Base-by-base conservation (phyloP, 2,329 filamentous ascomycete genomes). In the Coniella vitis region DNA sequence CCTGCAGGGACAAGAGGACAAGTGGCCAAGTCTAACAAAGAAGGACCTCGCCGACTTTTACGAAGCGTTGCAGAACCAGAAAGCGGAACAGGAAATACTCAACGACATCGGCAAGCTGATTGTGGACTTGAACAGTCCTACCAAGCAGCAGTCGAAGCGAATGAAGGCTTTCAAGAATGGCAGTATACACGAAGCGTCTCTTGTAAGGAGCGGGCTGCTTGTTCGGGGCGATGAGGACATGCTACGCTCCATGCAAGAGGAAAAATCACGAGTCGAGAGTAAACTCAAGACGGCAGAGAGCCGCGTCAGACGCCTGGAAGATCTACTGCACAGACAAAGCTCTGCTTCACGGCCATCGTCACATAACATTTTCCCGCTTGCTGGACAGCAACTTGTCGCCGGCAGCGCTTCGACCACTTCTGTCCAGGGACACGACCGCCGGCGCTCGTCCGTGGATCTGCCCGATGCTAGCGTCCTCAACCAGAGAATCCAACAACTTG, bases 161-260 rank as follows among this genome's bases (percentile, higher is more conserved):
- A 80, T 93, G 7, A 95, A 91, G 64, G 90, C 89, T 4, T 97
- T 98, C 72, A 96, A 96, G 63, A 93, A 94, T 61, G 93, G 93
- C 14, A 97, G 93, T 61, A 79, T 97, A 34, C 90, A 96, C 59
- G 93, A 97, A 63, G 84, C 85, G n/a, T 81, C 81, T 3, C 77
- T 96, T 53, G 89, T 89, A n/a, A 82, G 86, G 60, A 94, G 87
- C 56, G 91, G 89, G 1, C 76, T 96, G 9, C 69, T 95, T 59
- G 79, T 95, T 13, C 83, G 88, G 35, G 90, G 88, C n/a, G 86
- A 93, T 54, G 89, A 95, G 59, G 90, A 96, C 54, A 72, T 90
- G 54, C 76, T 86, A 31, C 77, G 75, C 61, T 86, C 73, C 55
- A 66, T 97, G n/a, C 87, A 87, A 62, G 87, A 89, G 14, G 90